Evolutionary conservation across 2,329 filamentous ascomycete genomes (phyloP).

Genomic region (Cytospora schulzeri): DNA sequence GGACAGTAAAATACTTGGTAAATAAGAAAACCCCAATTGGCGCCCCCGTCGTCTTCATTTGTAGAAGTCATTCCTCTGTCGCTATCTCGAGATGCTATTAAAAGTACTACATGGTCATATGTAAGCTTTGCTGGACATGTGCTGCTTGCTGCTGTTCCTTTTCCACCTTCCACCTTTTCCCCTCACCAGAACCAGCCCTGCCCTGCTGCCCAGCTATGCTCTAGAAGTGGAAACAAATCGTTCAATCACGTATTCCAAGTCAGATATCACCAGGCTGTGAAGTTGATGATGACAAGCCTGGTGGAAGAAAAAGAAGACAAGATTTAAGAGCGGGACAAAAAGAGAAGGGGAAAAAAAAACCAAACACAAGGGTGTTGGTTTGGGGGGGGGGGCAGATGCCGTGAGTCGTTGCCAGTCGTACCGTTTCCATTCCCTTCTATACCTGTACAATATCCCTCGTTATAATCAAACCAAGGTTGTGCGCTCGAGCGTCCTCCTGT

Average conservation of each 20-base stretch:
- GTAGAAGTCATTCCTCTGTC: constrained; percentile 12
- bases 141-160: constrained; percentile 1
- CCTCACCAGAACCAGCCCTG: background rate
- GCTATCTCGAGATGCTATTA: constrained; percentile 25
- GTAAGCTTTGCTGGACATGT: constrained; percentile 18
- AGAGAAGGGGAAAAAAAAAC: constrained; percentile 9
- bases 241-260: constrained; percentile 1
- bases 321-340: constrained; percentile 4
- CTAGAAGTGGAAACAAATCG: constrained; percentile 4
- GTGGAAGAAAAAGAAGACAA: background rate
- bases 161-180: background rate
- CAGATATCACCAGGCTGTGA: background rate
- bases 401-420: constrained; percentile 19
- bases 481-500: background rate
- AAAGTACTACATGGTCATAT: constrained; percentile 25
- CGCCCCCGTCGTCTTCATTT: constrained; percentile 5
- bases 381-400: constrained; percentile 12
- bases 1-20: no score
- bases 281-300: background rate
- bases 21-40: background rate
- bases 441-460: constrained; percentile 7
- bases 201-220: background rate
- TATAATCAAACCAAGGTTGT: background rate
- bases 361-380: background rate
- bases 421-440: constrained; percentile 15